A percentile compares a stretch with the other conserved stretches of the same genome.
phyloP scores from a whole-genome alignment of 495 filamentous ascomycete species.

The Xylaria scruposa region DNA sequence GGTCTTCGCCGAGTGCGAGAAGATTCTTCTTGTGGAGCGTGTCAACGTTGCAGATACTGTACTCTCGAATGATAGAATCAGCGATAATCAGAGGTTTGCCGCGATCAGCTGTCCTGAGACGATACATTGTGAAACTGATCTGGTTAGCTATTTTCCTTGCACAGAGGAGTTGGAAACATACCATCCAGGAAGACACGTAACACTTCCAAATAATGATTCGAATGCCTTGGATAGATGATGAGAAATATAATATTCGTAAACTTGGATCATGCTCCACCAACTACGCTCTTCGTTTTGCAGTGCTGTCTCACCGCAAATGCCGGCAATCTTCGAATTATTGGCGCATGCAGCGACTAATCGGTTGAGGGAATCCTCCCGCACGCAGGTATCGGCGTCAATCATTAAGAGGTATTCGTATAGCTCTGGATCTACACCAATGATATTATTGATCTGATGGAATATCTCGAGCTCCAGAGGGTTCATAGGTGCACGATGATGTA shows the following conservation, averaged over 20 bases:
- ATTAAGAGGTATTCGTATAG: conserved; percentile 97
- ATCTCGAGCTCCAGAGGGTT: conserved; percentile 95
- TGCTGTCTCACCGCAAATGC: conserved; percentile 97
- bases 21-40: conserved; percentile 99
- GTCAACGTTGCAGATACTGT: conserved; percentile 85
- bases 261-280: conserved; percentile 99
- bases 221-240: conserved; percentile 94
- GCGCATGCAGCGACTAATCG: conserved; percentile 91
- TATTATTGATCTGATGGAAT: conserved; percentile 98
- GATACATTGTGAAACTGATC: conserved; percentile 96
- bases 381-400: conserved; percentile 97
- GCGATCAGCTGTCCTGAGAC: conserved; percentile 87
- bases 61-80: conserved; percentile 83
- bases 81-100: conserved; percentile 92
- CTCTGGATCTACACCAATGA: conserved; percentile 96
- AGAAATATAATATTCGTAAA: conserved; percentile 98
- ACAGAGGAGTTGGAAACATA: conserved; percentile 55
- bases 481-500: conserved; percentile 94
- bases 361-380: conserved; percentile 90
- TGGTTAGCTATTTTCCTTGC: conserved; percentile 41
- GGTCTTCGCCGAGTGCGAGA: conserved; percentile 93
- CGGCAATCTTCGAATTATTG: conserved; percentile 93
- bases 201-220: conserved; percentile 92
- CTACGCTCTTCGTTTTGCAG: conserved; percentile 91
- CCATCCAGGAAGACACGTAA: conserved; percentile 98